These are phyloP conservation scores for Porcisia hertigi DNA, from an alignment of 208 protist genomes.

Conservation along the genomic window DNA sequence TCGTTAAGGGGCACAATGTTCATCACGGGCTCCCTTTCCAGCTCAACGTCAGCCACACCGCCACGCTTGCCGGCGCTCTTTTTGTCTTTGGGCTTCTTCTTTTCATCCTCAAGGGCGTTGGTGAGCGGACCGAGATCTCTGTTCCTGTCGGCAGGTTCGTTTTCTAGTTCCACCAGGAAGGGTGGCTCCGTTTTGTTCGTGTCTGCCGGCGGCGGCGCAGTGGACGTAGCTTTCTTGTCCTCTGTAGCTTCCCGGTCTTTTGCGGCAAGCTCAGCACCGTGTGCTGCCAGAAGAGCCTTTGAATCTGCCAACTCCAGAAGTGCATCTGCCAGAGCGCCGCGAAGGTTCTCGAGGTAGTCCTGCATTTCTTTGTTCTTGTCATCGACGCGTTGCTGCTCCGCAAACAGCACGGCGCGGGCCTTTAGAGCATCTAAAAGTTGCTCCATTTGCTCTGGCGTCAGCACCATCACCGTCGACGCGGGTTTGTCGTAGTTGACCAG, in stretches of 20 bases:
- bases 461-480: conserved; percentile 30
- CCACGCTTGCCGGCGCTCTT: conserved; percentile 12
- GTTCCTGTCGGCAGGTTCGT: conserved; percentile 6
- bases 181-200: not conserved
- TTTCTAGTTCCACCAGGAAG: conserved; percentile 1
- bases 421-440: conserved; percentile 33
- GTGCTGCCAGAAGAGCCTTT: conserved; percentile 24
- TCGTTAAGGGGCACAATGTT: conserved; percentile 8
- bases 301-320: conserved; percentile 28
- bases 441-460: conserved; percentile 39
- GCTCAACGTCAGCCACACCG: not conserved
- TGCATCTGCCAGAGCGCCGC: conserved; percentile 31
- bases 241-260: conserved; percentile 25
- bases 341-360: conserved; percentile 31
- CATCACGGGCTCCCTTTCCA: conserved; percentile 13
- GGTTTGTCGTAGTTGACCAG: conserved; percentile 47
- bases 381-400: conserved; percentile 32
- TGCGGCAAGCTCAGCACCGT: conserved; percentile 14
- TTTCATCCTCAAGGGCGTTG: not conserved
- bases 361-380: conserved; percentile 25
- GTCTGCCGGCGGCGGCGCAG: not conserved
- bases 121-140: not conserved
- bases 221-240: conserved; percentile 3
- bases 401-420: conserved; percentile 23
- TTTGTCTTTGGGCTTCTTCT: not conserved